phyloP scores from a whole-genome alignment of 176 grass and related monocot species.

The Leersia perrieri region DNA sequence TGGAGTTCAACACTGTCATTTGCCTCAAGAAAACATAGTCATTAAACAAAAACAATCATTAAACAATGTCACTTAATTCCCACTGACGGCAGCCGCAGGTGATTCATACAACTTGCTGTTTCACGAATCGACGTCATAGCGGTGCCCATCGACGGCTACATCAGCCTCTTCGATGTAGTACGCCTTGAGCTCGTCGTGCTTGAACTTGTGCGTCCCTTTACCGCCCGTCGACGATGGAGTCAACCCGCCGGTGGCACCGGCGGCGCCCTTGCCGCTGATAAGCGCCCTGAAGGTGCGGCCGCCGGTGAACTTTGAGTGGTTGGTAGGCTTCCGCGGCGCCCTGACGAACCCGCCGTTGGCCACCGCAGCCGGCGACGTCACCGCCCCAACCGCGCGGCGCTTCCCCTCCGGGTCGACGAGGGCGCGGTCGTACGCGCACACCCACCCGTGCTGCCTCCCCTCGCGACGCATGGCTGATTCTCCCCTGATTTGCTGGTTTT shows the following conservation, averaged over 20 bases:
- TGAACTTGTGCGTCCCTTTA: not conserved
- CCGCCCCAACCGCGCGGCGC: not conserved
- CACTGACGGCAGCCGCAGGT: too few relatives aligned
- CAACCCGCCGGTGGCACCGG: too few relatives aligned
- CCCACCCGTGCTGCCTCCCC: not conserved
- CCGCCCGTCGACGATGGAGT: too few relatives aligned
- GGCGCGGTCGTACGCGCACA: not conserved
- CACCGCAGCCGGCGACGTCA: not conserved
- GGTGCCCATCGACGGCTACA: not conserved
- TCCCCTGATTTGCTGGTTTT: not conserved
- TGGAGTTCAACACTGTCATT: too few relatives aligned
- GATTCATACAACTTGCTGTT: too few relatives aligned
- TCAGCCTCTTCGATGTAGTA: not conserved
- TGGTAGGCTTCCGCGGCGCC: not conserved
- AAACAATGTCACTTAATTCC: too few relatives aligned
- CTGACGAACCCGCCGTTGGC: not conserved
- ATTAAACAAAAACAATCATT: too few relatives aligned
- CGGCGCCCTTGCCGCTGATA: not conserved
- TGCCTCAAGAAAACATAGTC: too few relatives aligned
- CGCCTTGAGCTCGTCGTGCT: not conserved
- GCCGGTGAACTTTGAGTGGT: not conserved
- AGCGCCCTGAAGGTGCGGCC: not conserved
- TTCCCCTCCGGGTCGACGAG: not conserved
- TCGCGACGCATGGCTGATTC: not conserved
- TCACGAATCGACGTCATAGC: not conserved